Evolutionary conservation across 2,329 filamentous ascomycete genomes (phyloP), one percentile per base, ranked within the genome.

Genomic region (Penicillium sclerotiorum): DNA sequence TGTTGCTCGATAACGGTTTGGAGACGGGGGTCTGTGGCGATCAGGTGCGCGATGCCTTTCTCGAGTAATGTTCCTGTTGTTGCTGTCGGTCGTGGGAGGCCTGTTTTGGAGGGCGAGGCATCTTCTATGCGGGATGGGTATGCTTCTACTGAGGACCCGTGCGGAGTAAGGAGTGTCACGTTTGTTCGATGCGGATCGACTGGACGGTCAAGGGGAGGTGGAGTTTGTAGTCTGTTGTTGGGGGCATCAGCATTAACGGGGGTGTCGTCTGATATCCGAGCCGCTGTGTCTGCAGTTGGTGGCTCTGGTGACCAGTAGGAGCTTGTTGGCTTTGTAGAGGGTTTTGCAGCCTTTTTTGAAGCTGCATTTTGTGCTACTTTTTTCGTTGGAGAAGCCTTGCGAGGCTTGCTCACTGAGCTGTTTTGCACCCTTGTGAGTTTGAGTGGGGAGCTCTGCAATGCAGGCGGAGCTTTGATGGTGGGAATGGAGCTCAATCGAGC

Each of bases 51-150:
- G 56, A 86, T 83, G 3, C 90, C 93, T 62, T 90, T 81, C 35
- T 88, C 79, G 2, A 97, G 80, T 13, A 96, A 72, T 43, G 81
- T 89, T 15, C 81, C 82, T 5, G 86, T 89, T n/a, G 87, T 88
- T 1, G 80, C 80, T 13, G 67, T 75, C 3, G 79, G 73, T 45
- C 64, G 63, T 56, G 68, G 66, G 58, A 64, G 69, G 64, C 63
- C 69, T 3, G 66, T 64, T 52, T 72, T 72, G 57, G 64, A 73
- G 52, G 70, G 76, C 32, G 74, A 73, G 36, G 59, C 61, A 46
- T 73, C 65, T 50, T 69, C 65, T 18, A 59, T 39, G 45, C 57
- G 56, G 49, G 63, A 62, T 73, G 82, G 57, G 72, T 78, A 61
- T 71, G 80, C 57, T 70, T 82, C 60, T 64, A 73, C 28, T 56